Evolutionary conservation across 768 basidiomycete genomes (phyloP).

Genomic region (Asterophora lycoperdoides): DNA sequence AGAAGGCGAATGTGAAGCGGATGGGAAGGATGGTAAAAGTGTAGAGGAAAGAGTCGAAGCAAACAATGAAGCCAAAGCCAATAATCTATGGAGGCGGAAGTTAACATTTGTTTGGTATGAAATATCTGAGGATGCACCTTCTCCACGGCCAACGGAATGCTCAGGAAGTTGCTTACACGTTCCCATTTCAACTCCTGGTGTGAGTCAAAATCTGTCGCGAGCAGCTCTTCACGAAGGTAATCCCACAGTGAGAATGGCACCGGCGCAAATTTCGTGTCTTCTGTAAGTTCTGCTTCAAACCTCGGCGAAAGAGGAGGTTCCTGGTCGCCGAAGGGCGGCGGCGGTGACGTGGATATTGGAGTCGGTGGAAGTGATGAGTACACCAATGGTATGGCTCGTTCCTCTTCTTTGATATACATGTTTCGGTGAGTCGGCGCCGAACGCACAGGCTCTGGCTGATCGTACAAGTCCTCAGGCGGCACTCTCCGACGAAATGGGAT

Average conservation of each 20-base stretch:
- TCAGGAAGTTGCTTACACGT: conserved; percentile 91
- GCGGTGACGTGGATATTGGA: conserved; percentile 52
- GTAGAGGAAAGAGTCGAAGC: conserved; percentile 95
- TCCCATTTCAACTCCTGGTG: conserved; percentile 96
- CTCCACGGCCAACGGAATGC: conserved; percentile 89
- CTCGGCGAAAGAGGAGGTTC: conserved; percentile 29
- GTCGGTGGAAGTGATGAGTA: conserved; percentile 76
- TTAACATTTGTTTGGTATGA: neutral
- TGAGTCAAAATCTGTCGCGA: conserved; percentile 92
- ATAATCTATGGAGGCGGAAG: conserved; percentile 58
- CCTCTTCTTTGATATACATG: conserved; percentile 16
- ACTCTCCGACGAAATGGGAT: conserved; percentile 24
- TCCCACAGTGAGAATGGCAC: conserved; percentile 85
- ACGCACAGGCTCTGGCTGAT: conserved; percentile 10
- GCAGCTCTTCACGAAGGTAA: conserved; percentile 81
- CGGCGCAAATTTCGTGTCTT: conserved; percentile 15
- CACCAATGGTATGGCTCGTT: conserved; percentile 38
- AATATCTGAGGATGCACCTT: conserved; percentile 51
- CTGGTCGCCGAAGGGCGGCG: conserved; percentile 23
- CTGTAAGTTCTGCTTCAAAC: conserved; percentile 17
- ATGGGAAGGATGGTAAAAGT: conserved; percentile 98
- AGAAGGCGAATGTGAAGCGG: conserved; percentile 65
- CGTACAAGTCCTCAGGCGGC: conserved; percentile 25
- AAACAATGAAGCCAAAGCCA: conserved; percentile 87
- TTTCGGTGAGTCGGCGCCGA: conserved; percentile 16